Base-by-base conservation (phyloP, 208 protist species). In the Crithidia expoeki region DNA sequence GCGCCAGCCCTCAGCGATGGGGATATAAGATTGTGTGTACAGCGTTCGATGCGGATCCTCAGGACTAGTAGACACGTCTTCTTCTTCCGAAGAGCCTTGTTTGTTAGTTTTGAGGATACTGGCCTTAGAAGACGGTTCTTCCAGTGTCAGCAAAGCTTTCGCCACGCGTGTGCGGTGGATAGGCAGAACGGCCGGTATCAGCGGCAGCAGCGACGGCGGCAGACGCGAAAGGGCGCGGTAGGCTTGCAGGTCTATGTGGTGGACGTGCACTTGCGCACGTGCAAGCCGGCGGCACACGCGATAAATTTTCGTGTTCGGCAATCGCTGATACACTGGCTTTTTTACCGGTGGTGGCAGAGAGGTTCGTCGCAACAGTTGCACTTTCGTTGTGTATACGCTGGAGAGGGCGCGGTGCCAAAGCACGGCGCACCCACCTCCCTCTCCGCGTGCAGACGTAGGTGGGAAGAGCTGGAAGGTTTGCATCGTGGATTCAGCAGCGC, bases 331-430 rank as follows among this genome's bases (percentile, higher is more conserved):
- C 14, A 49, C 4, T 19, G 27, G 33, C 57, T 51, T 63, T 28
- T 51, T 49, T 25, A 27, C 2, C 23, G 47, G 23, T 2, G 33
- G 27, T 3, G 19, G 17, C 4, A 34, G 17, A 0, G 2, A 28
- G 1, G 28, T n/a, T 21, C 62, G 61, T 1, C 47, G 70, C 9
- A 62, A 34, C 16, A 76, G 42, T 55, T 76, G 70, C 19, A 76
- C 61, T 1, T 42, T 16, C 4, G 16, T 23, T 0, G 70, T 76
- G 70, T 59, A 69, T 25, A 76, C n/a, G n/a, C 51, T 68, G 19
- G 55, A 46, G 1, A 76, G 55, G 0, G 70, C 40, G 0, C 70
- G 61, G 28, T 76, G 55, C 70, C 70, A 76, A 14, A 76, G 16
- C 28, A 53, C 70, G 10, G 70, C 61, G 16, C 21, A 12, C 40